Conservation (phyloP, 495 filamentous ascomycete genomes). For the Penicillium parvum region DNA sequence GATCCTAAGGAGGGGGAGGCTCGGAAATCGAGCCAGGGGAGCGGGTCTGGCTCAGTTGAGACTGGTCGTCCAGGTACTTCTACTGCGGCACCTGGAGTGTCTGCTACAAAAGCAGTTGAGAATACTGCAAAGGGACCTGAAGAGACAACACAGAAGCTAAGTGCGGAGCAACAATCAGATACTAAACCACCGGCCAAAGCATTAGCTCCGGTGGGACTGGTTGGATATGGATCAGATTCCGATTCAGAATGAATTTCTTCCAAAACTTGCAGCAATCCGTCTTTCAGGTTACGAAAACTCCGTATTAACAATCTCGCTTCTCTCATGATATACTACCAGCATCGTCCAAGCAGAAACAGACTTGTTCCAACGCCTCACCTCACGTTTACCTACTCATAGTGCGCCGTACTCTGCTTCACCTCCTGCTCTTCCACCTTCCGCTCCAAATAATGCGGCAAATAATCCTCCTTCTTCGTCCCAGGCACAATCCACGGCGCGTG, state of each 20-base stretch:
- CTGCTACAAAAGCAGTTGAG: background rate
- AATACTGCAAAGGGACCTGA: background rate
- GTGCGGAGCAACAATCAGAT: background rate
- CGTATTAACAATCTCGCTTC: no score
- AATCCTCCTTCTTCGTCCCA: conserved; percentile 36
- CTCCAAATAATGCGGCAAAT: conserved; percentile 36
- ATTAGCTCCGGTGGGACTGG: conserved; percentile 19
- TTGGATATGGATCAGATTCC: conserved; percentile 40
- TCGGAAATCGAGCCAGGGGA: conserved; percentile 1
- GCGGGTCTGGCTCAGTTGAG: background rate
- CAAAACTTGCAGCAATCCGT: background rate
- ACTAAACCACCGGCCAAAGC: conserved; percentile 10
- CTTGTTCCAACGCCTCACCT: no score
- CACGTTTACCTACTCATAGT: conserved; percentile 26
- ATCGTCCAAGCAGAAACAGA: no score
- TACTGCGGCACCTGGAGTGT: background rate
- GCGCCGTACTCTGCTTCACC: conserved; percentile 26
- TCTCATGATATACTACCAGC: no score
- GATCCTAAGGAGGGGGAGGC: conserved; percentile 14
- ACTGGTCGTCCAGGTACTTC: no score
- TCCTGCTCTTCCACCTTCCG: conserved; percentile 35
- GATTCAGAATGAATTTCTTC: conserved; percentile 30
- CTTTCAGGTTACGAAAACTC: no score
- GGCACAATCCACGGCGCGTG: conserved; percentile 65
- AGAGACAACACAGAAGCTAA: background rate